Percentiles rank a stretch among this genome's conserved stretches.
These are phyloP conservation scores for Ceratobasidium sp. DNA, from an alignment of 1,284 basidiomycete species.

Conservation along the genomic window DNA sequence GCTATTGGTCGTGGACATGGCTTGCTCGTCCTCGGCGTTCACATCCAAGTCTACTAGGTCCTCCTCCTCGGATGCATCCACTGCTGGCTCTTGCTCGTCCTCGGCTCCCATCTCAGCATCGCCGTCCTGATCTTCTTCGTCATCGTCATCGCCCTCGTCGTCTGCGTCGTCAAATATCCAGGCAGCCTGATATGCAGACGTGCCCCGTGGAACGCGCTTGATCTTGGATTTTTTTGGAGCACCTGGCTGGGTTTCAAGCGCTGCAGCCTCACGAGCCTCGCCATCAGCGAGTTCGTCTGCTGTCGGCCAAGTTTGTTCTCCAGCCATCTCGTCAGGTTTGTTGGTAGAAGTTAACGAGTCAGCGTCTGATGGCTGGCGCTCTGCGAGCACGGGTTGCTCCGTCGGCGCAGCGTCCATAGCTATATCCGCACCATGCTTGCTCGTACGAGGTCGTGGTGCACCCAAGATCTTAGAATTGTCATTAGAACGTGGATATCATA, in stretches of 20 bases:
- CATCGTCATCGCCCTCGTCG: slow-evolving; percentile 66
- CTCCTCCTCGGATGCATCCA: slow-evolving; percentile 47
- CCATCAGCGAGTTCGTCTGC: slow-evolving; percentile 86
- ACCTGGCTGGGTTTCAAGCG: slow-evolving; percentile 72
- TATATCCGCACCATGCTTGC: slow-evolving; percentile 46
- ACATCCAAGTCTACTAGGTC: slow-evolving; percentile 50
- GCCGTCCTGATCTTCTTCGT: slow-evolving; percentile 52
- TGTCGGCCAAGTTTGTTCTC: slow-evolving; percentile 99
- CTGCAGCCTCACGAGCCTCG: slow-evolving; percentile 52
- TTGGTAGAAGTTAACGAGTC: slow-evolving; percentile 93
- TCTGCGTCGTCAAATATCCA: slow-evolving; percentile 90
- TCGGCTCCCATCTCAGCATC: slow-evolving; percentile 60
- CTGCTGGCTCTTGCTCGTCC: slow-evolving; percentile 60
- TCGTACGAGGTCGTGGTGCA: slow-evolving; percentile 60
- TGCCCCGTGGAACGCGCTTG: slow-evolving; percentile 81
- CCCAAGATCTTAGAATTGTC: slow-evolving; percentile 65
- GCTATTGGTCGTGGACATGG: slow-evolving; percentile 49
- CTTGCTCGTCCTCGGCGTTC: slow-evolving; percentile 39
- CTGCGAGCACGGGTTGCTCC: slow-evolving; percentile 49
- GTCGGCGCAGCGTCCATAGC: slow-evolving; percentile 38
- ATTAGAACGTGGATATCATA: slow-evolving; percentile 43
- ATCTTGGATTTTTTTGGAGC: slow-evolving; percentile 80
- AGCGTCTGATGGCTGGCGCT: slow-evolving; percentile 72
- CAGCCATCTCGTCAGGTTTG: slow-evolving; percentile 86
- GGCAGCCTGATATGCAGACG: slow-evolving; percentile 92